Conservation (phyloP, 2,329 filamentous ascomycete genomes). For the Grosmannia huntii region DNA sequence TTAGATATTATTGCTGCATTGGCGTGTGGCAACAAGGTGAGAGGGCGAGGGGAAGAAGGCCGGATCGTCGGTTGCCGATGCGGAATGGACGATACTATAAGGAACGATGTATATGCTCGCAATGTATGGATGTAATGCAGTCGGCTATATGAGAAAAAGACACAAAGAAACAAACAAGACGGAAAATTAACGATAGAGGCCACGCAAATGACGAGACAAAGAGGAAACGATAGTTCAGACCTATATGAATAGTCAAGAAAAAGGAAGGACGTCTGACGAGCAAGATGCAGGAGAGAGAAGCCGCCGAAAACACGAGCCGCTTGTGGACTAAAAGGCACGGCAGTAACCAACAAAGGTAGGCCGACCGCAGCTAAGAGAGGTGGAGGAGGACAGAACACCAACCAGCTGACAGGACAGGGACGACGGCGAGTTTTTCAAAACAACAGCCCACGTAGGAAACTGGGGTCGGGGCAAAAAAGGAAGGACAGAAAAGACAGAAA, state of each 20-base stretch:
- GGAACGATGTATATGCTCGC: too few relatives aligned
- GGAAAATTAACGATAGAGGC: too few relatives aligned
- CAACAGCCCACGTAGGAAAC: neutral
- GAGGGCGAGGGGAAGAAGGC: neutral
- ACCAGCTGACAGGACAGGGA: neutral
- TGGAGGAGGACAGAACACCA: neutral
- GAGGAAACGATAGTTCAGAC: neutral
- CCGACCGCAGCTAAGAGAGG: neutral
- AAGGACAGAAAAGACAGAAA: neutral
- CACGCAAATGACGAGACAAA: too few relatives aligned
- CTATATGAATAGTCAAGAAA: neutral
- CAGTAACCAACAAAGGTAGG: neutral
- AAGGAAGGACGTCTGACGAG: neutral
- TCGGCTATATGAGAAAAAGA: too few relatives aligned
- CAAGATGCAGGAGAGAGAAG: neutral
- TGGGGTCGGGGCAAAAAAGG: neutral
- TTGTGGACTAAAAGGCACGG: neutral
- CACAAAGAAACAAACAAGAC: too few relatives aligned
- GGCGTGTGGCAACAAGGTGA: neutral
- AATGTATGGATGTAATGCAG: too few relatives aligned
- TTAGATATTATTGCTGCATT: constrained; percentile 5
- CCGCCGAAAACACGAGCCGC: neutral
- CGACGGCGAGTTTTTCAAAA: neutral
- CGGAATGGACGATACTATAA: too few relatives aligned
- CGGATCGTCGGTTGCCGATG: too few relatives aligned